phyloP scores from a whole-genome alignment of 1,139 yeast species.

The Lodderomyces beijingensis region DNA sequence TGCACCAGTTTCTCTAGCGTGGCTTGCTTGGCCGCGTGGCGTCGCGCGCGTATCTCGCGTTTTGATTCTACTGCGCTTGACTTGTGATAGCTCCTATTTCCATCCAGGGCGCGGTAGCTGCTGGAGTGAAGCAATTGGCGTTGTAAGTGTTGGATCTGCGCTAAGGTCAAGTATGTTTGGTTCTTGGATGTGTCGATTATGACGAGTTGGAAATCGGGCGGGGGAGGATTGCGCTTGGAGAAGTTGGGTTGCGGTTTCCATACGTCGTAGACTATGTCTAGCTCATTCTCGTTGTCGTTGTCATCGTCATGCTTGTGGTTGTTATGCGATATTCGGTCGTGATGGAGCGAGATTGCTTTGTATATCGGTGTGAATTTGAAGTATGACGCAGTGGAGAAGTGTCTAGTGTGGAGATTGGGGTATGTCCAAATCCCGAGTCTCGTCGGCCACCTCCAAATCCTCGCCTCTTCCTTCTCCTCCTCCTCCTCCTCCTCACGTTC shows the following conservation, averaged over 20 bases:
- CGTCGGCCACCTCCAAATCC: conserved; percentile 9
- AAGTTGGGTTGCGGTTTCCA: conserved; percentile 82
- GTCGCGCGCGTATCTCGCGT: conserved; percentile 18
- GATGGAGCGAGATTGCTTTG: conserved; percentile 32
- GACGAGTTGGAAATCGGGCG: conserved; percentile 72
- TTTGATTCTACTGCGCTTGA: conserved; percentile 14
- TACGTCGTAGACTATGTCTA: conserved; percentile 49
- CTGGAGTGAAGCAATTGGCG: conserved; percentile 12
- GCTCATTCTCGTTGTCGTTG: conserved; percentile 1
- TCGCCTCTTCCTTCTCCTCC: not conserved
- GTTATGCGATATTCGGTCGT: conserved; percentile 13
- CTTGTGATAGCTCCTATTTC: conserved; percentile 2
- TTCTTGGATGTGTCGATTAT: conserved; percentile 50
- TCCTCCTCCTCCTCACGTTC: conserved; percentile 4
- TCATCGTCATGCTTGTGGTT: not conserved
- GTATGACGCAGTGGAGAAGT: conserved; percentile 27
- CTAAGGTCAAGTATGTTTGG: conserved; percentile 48
- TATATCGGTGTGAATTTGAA: conserved; percentile 37
- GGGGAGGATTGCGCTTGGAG: conserved; percentile 64
- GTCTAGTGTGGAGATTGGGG: conserved; percentile 14
- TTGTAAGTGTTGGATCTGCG: conserved; percentile 31
- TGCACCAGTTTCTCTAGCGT: conserved; percentile 23
- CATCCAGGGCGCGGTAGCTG: not conserved
- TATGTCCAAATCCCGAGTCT: conserved; percentile 12
- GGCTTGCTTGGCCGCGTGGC: conserved; percentile 23